Evolutionary conservation across 768 basidiomycete species (phyloP).

Genomic region (Xanthoconium stramineum): DNA sequence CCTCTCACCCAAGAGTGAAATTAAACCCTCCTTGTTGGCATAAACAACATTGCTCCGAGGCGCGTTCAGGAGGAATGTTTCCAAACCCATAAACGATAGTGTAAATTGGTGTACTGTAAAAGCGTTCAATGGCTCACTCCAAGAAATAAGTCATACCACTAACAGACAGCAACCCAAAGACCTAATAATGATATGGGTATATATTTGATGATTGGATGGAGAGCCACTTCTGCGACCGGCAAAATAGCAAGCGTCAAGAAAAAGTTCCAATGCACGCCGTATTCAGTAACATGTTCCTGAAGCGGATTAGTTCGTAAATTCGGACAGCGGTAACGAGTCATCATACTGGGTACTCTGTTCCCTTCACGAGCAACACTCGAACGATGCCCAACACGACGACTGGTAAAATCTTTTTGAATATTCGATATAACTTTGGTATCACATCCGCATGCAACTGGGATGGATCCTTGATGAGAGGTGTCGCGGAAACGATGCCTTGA

Average conservation of each 20-base stretch:
- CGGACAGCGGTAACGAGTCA: background rate
- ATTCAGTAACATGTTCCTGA: constrained; percentile 95
- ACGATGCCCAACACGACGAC: constrained; percentile 71
- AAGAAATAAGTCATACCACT: constrained; percentile 15
- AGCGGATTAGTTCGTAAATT: background rate
- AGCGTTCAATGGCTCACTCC: background rate
- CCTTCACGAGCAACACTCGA: constrained; percentile 84
- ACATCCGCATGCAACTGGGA: constrained; percentile 47
- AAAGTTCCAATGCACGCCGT: constrained; percentile 98
- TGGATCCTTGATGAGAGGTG: constrained; percentile 69
- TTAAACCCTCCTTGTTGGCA: constrained; percentile 90
- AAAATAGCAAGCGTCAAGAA: constrained; percentile 89
- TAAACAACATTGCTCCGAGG: constrained; percentile 63
- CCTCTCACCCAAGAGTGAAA: constrained; percentile 65
- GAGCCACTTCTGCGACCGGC: constrained; percentile 64
- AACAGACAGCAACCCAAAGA: constrained; percentile 56
- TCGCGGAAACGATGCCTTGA: constrained; percentile 88
- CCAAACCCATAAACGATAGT: constrained; percentile 54
- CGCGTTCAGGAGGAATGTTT: constrained; percentile 61
- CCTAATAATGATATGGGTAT: constrained; percentile 64
- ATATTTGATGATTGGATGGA: constrained; percentile 62
- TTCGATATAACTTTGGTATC: constrained; percentile 46
- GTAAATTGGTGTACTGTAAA: constrained; percentile 67
- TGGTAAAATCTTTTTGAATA: constrained; percentile 60
- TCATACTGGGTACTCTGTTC: constrained; percentile 86